These are phyloP conservation scores for Tulasnella sp. DNA, from an alignment of 768 basidiomycete species.

Conservation along the genomic window DNA sequence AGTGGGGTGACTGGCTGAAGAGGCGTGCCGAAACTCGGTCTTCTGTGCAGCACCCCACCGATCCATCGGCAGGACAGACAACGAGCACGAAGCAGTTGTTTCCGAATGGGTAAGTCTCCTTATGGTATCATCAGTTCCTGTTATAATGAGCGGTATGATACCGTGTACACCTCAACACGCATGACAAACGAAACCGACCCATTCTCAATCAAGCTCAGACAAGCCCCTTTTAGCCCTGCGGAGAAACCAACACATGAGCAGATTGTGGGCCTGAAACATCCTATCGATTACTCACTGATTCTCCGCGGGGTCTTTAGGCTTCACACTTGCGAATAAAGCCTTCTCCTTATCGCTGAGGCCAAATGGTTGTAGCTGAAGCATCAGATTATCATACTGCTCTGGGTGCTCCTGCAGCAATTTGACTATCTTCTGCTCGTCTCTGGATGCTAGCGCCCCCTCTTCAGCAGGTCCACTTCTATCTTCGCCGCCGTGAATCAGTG, in stretches of 20 bases:
- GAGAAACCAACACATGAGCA: neutral
- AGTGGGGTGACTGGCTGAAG: too few relatives aligned
- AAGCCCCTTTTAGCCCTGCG: neutral
- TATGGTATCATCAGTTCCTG: too few relatives aligned
- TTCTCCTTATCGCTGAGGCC: neutral
- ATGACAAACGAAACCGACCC: too few relatives aligned
- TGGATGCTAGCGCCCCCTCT: neutral
- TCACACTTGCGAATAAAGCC: neutral
- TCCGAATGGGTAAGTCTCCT: too few relatives aligned
- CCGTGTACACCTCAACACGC: too few relatives aligned
- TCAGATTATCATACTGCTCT: neutral
- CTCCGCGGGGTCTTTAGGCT: neutral
- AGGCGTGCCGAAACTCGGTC: too few relatives aligned
- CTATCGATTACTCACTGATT: neutral
- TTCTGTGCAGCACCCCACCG: too few relatives aligned
- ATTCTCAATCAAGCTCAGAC: neutral
- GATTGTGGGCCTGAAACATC: neutral
- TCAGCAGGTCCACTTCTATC: neutral
- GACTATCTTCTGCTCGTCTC: neutral
- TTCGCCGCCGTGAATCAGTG: too few relatives aligned
- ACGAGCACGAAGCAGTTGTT: too few relatives aligned
- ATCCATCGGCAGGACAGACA: too few relatives aligned
- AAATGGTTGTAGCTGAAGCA: neutral
- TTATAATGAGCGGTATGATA: too few relatives aligned
- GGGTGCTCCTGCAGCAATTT: neutral